Evolutionary conservation across 2,329 filamentous ascomycete species (phyloP), one percentile per base, ranked within the genome.

Genomic region (Cladosporium sp.): DNA sequence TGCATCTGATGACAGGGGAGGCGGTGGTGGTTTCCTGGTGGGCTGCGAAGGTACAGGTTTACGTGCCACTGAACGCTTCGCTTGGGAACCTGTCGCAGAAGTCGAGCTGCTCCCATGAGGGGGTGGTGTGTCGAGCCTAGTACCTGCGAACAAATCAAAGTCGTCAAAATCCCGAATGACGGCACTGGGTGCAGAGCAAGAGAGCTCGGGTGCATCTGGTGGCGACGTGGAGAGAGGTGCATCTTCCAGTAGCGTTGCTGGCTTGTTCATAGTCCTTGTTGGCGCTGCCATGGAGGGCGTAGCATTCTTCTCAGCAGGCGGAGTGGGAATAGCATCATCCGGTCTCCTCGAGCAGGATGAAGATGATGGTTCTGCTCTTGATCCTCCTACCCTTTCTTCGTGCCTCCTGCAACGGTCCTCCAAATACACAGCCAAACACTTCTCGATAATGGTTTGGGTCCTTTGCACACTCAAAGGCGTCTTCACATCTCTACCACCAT

Each of bases 381-480:
- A 21, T 40, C 29, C 56, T 40, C 16, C 62, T 21, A 37, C 23
- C 16, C 53, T 26, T n/a, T 66, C 61, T 12, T 69, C 68, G 33
- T 68, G 63, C 35, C 66, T 65, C 55, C 67, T 68, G 66, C 74
- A 73, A 66, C 72, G 70, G n/a, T 67, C 67, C 60, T 77, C 72
- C 21, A 88, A 74, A 70, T 87, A 86, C 46, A 80, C 76, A 37
- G 79, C 78, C 26, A 88, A 73, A 70, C 84, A 88, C 59, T 78
- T 78, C 67, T 86, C 83, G 64, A 88, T 82, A 66, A 92, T 80
- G 31, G 79, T 75, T 70, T 80, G 83, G 11, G 88, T 90, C 68
- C 84, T 82, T 58, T 88, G 84, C 31, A 88, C 71, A 6, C 89
- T 90, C 65, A 92, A 78, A 10, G 81, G 80, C 37, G 78, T 68